These are phyloP conservation scores for Aspergillus cavernicola DNA, from an alignment of 495 filamentous ascomycete genomes.

Conservation along the genomic window DNA sequence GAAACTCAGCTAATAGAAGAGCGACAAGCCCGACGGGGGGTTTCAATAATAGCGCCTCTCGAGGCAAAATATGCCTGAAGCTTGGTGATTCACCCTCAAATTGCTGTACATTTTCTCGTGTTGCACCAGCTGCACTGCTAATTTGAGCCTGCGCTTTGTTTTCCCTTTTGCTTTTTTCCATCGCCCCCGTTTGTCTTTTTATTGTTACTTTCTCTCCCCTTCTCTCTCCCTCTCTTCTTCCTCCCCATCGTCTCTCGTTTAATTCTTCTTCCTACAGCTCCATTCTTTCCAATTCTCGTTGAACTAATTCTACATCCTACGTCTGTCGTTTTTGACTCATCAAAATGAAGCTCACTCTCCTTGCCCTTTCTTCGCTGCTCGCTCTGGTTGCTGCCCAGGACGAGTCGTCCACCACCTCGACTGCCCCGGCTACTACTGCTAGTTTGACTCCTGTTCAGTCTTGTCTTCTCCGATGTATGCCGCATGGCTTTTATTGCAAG, in stretches of 20 bases:
- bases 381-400: constrained; percentile 32
- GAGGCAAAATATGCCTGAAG: neutral
- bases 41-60: constrained; percentile 12
- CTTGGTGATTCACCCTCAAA: neutral
- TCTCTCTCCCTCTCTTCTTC: constrained; percentile 9
- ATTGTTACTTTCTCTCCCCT: constrained; percentile 8
- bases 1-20: constrained; percentile 28
- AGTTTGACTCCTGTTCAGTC: constrained; percentile 24
- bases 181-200: constrained; percentile 5
- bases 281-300: neutral
- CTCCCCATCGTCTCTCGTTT: constrained; percentile 16
- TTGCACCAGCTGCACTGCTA: constrained; percentile 6
- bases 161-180: constrained; percentile 4
- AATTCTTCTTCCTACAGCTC: constrained; percentile 2
- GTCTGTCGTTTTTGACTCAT: constrained; percentile 15
- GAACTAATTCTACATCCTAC: neutral
- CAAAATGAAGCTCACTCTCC: constrained; percentile 43
- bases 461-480: constrained; percentile 38
- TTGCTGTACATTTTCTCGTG: neutral
- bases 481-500: neutral
- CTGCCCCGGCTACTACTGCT: constrained; percentile 18
- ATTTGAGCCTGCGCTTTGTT: constrained; percentile 6
- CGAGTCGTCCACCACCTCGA: constrained; percentile 24
- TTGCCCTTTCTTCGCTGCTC: constrained; percentile 34
- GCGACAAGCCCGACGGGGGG: constrained; percentile 4